A percentile compares a stretch with the other conserved stretches of the same genome.
Evolutionary conservation across 345 rosid species (phyloP).

Genomic region (Turritis glabra): DNA sequence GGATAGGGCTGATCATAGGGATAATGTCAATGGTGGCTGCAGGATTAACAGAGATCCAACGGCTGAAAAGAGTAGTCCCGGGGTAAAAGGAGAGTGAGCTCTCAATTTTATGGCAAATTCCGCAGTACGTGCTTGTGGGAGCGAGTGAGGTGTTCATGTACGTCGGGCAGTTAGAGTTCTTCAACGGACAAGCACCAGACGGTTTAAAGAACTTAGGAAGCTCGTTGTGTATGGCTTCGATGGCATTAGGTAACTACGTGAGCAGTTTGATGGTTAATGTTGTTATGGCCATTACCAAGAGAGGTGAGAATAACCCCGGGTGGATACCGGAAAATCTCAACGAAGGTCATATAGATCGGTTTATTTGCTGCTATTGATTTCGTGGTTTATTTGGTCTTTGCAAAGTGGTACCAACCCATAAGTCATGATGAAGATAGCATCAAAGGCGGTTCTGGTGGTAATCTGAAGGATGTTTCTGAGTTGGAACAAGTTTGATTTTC

Average conservation of each 20-base stretch:
- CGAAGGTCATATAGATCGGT: conserved; percentile 74
- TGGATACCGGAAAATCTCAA: conserved; percentile 84
- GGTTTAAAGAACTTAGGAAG: conserved; percentile 93
- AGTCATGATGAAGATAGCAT: conserved; percentile 46
- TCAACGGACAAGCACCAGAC: conserved; percentile 86
- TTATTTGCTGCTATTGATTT: conserved; percentile 69
- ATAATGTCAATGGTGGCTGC: conserved; percentile 83
- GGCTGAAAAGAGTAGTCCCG: conserved; percentile 48
- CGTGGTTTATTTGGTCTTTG: conserved; percentile 55
- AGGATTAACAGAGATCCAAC: conserved; percentile 61
- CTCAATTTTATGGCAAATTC: conserved; percentile 86
- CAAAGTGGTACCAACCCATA: conserved; percentile 76
- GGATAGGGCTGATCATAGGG: conserved; percentile 75
- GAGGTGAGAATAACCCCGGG: conserved; percentile 52
- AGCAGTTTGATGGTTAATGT: conserved; percentile 72
- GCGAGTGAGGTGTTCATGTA: conserved; percentile 94
- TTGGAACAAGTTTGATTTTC: conserved; percentile 34
- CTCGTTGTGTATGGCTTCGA: conserved; percentile 95
- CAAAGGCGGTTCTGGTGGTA: conserved; percentile 25
- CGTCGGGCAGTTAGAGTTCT: conserved; percentile 88
- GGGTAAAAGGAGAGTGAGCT: conserved; percentile 59
- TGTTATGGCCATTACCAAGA: conserved; percentile 65
- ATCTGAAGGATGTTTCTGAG: background rate
- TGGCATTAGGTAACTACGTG: conserved; percentile 84
- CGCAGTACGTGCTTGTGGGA: conserved; percentile 80